Percentiles rank a stretch among this genome's conserved stretches.
These are phyloP conservation scores for Xylaria sp. DNA, from an alignment of 2,329 filamentous ascomycete species.

Conservation along the genomic window DNA sequence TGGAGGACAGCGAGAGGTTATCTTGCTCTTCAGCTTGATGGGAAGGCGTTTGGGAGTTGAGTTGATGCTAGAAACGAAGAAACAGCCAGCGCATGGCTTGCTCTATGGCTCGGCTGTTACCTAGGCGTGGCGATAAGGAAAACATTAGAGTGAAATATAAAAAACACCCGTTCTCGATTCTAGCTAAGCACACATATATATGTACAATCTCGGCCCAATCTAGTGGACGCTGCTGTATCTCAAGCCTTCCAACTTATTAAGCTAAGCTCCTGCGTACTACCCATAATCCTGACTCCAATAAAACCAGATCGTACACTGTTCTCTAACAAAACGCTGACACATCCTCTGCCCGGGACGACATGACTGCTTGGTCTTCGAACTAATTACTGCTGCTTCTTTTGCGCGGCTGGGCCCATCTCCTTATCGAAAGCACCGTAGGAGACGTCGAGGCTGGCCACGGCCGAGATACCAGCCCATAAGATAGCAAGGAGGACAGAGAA, in stretches of 20 bases:
- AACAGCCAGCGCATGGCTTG: neutral
- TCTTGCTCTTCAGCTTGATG: neutral
- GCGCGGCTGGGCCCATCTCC: slow-evolving; percentile 85
- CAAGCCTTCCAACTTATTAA: slow-evolving; percentile 14
- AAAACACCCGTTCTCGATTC: slow-evolving; percentile 17
- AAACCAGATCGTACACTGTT: slow-evolving; percentile 25
- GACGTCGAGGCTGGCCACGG: slow-evolving; percentile 79
- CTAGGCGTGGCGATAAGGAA: slow-evolving; percentile 13
- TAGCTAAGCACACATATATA: slow-evolving; percentile 19
- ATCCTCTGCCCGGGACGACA: slow-evolving; percentile 6
- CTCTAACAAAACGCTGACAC: slow-evolving; percentile 10
- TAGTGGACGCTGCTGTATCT: slow-evolving; percentile 10
- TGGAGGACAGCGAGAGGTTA: neutral
- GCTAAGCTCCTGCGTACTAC: slow-evolving; percentile 24
- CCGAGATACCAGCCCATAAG: slow-evolving; percentile 75
- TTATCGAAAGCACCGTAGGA: slow-evolving; percentile 96
- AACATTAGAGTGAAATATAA: slow-evolving; percentile 5
- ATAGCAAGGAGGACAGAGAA: slow-evolving; percentile 74
- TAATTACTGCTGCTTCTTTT: slow-evolving; percentile 74
- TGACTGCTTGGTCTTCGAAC: slow-evolving; percentile 2
- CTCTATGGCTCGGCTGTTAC: neutral
- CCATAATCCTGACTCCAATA: slow-evolving; percentile 24
- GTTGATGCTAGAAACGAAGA: neutral
- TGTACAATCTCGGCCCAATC: slow-evolving; percentile 22
- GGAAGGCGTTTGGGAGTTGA: slow-evolving; percentile 30